These are phyloP conservation scores for Malassezia vespertilionis DNA, from an alignment of 1,284 basidiomycete species.

Conservation along the genomic window DNA sequence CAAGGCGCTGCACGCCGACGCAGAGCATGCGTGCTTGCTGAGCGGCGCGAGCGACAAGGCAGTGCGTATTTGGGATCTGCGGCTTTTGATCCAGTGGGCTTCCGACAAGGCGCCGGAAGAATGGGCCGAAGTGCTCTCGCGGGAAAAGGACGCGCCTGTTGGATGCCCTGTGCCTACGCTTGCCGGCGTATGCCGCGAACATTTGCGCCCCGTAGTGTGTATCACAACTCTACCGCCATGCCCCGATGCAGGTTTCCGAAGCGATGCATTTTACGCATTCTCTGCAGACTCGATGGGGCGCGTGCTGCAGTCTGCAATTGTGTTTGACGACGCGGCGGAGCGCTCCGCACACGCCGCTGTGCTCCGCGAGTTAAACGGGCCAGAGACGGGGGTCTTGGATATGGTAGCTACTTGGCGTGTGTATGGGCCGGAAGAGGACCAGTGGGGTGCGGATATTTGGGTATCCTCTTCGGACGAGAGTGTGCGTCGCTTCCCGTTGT, in stretches of 20 bases:
- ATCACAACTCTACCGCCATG: conserved; percentile 5
- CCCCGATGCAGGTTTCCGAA: too few species aligned
- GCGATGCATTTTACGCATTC: too few species aligned
- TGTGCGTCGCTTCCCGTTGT: conserved; percentile 14
- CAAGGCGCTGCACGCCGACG: conserved; percentile 18
- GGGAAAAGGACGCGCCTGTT: too few species aligned
- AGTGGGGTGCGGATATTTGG: conserved; percentile 9
- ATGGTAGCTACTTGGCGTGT: conserved; percentile 7
- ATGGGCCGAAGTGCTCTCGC: too few species aligned
- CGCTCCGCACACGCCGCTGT: background rate
- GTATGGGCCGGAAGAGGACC: background rate
- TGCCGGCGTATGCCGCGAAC: conserved; percentile 1
- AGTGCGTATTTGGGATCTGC: conserved; percentile 19
- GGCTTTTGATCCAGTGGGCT: background rate
- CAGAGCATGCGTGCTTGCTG: conserved; percentile 8
- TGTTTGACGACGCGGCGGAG: too few species aligned
- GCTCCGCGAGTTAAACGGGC: conserved; percentile 15
- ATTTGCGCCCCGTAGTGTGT: conserved; percentile 12
- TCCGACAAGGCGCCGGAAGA: background rate
- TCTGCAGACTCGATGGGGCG: conserved; percentile 18
- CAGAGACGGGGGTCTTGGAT: conserved; percentile 8
- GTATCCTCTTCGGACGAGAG: conserved; percentile 7
- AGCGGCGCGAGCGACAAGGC: conserved; percentile 18
- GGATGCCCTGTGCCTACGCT: background rate
- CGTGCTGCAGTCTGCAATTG: conserved; percentile 1